Percentiles rank a stretch among this genome's conserved stretches.
Evolutionary conservation across 1,139 yeast genomes (phyloP).

Genomic region (Geotrichum klebahnii): DNA sequence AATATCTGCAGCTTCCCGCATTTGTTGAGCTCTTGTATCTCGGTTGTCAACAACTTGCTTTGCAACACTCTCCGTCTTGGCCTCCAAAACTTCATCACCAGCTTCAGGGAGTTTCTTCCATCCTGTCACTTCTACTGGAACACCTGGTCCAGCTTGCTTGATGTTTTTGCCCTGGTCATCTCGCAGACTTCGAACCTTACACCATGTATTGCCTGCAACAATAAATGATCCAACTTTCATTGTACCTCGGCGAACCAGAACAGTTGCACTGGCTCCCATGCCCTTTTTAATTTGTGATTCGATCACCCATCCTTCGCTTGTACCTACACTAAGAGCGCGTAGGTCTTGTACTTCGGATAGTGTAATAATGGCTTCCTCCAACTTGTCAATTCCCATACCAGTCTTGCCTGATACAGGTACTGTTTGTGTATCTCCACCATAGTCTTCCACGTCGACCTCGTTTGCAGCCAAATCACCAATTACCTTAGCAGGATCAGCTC

Average conservation of each 20-base stretch:
- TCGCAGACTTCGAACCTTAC: constrained; percentile 77
- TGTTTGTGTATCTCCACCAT: constrained; percentile 93
- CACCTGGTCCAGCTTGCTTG: constrained; percentile 75
- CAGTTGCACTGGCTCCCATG: constrained; percentile 81
- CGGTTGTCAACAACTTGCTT: constrained; percentile 71
- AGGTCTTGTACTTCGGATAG: constrained; percentile 80
- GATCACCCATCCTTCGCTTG: constrained; percentile 82
- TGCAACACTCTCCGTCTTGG: constrained; percentile 66
- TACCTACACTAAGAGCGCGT: constrained; percentile 52
- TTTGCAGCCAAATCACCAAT: constrained; percentile 70
- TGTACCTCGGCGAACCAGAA: constrained; percentile 75
- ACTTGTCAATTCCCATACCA: constrained; percentile 76
- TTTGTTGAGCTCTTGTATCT: constrained; percentile 51
- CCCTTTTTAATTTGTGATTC: constrained; percentile 84
- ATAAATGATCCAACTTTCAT: constrained; percentile 64
- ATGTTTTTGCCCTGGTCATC: constrained; percentile 68
- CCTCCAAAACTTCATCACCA: constrained; percentile 81
- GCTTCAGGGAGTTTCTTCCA: constrained; percentile 94
- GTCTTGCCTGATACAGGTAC: constrained; percentile 86
- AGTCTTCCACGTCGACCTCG: constrained; percentile 83
- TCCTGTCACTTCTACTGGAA: constrained; percentile 88
- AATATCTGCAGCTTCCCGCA: constrained; percentile 62
- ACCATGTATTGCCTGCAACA: constrained; percentile 82
- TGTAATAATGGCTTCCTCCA: constrained; percentile 85
- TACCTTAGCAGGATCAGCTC: constrained; percentile 67